Conservation (phyloP, 495 filamentous ascomycete genomes). For the Parmelia sp. region DNA sequence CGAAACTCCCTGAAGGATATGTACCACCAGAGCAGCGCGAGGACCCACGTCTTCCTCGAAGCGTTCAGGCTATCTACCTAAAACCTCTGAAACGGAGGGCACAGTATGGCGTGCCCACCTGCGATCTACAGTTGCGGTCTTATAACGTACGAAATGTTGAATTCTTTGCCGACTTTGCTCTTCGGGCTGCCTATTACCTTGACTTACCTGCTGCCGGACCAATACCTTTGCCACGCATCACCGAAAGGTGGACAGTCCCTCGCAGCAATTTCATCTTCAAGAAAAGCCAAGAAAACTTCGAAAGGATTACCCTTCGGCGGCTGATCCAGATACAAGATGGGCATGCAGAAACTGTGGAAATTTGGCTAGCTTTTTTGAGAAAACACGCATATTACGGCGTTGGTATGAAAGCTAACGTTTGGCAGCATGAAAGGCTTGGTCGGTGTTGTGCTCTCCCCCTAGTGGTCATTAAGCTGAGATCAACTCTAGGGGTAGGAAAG, state of each 20-base stretch:
- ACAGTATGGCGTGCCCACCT: constrained; percentile 70
- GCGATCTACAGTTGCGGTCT: constrained; percentile 87
- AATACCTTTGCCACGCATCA: constrained; percentile 78
- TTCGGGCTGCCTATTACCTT: constrained; percentile 92
- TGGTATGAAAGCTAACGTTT: constrained; percentile 98
- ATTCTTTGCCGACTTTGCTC: constrained; percentile 90
- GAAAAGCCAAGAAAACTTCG: constrained; percentile 97
- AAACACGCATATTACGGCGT: constrained; percentile 90
- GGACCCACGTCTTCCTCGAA: constrained; percentile 53
- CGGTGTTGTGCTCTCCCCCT: constrained; percentile 15
- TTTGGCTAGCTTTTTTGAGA: constrained; percentile 85
- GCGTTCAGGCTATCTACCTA: constrained; percentile 79
- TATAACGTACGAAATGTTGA: constrained; percentile 87
- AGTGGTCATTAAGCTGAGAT: constrained; percentile 1
- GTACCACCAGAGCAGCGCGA: neutral
- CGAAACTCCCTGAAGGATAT: neutral
- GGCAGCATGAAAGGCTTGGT: constrained; percentile 74
- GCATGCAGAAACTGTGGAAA: constrained; percentile 75
- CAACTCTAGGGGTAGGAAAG: constrained; percentile 54
- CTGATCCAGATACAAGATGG: constrained; percentile 93
- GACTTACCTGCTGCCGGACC: constrained; percentile 80
- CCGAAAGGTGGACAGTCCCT: constrained; percentile 91
- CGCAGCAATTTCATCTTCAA: constrained; percentile 86
- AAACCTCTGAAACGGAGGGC: constrained; percentile 71
- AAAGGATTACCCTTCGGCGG: constrained; percentile 77